Evolutionary conservation across 805 yeast genomes (phyloP).

Genomic region (Saturnispora hagleri): DNA sequence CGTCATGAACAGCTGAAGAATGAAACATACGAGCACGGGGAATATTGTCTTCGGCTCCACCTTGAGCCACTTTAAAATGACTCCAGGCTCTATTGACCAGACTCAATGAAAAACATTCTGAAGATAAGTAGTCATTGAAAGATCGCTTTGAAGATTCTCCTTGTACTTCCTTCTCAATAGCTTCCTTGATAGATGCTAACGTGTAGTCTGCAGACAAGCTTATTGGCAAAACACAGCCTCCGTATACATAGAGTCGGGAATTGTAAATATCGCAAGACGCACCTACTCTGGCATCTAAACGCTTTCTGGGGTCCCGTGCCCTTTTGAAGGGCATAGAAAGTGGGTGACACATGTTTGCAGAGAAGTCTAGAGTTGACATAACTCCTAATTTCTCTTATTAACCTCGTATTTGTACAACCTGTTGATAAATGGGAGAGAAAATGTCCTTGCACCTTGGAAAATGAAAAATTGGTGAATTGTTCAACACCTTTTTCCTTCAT

Average conservation of each 20-base stretch:
- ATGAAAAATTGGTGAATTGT: neutral
- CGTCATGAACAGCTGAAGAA: slow-evolving; percentile 41
- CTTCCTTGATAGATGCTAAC: slow-evolving; percentile 30
- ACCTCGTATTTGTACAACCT: neutral
- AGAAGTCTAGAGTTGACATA: slow-evolving; percentile 59
- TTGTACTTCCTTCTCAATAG: slow-evolving; percentile 25
- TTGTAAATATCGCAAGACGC: slow-evolving; percentile 49
- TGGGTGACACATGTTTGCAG: slow-evolving; percentile 51
- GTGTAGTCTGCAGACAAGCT: slow-evolving; percentile 33
- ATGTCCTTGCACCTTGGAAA: neutral
- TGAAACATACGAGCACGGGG: slow-evolving; percentile 51
- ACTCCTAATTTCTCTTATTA: neutral
- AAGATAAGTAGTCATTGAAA: slow-evolving; percentile 37
- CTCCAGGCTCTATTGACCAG: slow-evolving; percentile 52
- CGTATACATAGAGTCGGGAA: slow-evolving; percentile 54
- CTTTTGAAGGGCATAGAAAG: slow-evolving; percentile 46
- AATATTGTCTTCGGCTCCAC: neutral
- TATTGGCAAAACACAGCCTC: slow-evolving; percentile 58
- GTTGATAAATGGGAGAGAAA: neutral
- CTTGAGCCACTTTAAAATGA: slow-evolving; percentile 27
- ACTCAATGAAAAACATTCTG: slow-evolving; percentile 54
- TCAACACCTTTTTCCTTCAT: neutral
- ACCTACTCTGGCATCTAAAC: slow-evolving; percentile 59
- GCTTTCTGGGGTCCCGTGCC: slow-evolving; percentile 40
- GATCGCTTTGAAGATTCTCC: neutral